A percentile compares a stretch with the other conserved stretches of the same genome.
These are phyloP conservation scores for Ambrosiella cleistominuta DNA, from an alignment of 2,329 filamentous ascomycete genomes.

Conservation along the genomic window DNA sequence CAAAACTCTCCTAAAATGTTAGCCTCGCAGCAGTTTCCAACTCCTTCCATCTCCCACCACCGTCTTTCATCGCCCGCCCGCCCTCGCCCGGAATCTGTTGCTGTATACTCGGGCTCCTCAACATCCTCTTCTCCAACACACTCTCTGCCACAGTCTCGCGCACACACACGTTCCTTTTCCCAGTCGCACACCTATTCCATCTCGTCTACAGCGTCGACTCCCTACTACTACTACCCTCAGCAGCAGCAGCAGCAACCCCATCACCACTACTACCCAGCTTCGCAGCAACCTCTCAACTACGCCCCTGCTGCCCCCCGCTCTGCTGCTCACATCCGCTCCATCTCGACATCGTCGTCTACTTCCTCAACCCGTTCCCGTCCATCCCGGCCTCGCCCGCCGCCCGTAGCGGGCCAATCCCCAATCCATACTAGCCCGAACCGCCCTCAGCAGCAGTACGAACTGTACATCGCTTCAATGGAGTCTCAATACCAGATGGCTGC, in stretches of 20 bases:
- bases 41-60: constrained; percentile 4
- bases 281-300: neutral
- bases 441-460: constrained; percentile 7
- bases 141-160: neutral
- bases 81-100: neutral
- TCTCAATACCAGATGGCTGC: constrained; percentile 6
- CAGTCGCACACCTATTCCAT: neutral
- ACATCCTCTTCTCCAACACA: neutral
- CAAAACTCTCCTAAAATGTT: constrained; percentile 9
- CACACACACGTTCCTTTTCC: neutral
- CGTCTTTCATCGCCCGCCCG: neutral
- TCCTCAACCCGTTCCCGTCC: constrained; percentile 18
- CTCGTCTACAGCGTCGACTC: neutral
- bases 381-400: constrained; percentile 4
- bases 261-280: neutral
- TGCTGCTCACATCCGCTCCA: constrained; percentile 27
- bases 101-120: neutral
- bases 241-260: neutral
- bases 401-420: constrained; percentile 10
- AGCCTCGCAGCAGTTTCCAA: constrained; percentile 9
- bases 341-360: constrained; percentile 36
- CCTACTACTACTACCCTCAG: neutral
- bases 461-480: constrained; percentile 3
- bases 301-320: constrained; percentile 2
- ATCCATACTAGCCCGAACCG: constrained; percentile 5